phyloP scores from a whole-genome alignment of 2,329 filamentous ascomycete species.

The Pseudogymnoascus sp. region DNA sequence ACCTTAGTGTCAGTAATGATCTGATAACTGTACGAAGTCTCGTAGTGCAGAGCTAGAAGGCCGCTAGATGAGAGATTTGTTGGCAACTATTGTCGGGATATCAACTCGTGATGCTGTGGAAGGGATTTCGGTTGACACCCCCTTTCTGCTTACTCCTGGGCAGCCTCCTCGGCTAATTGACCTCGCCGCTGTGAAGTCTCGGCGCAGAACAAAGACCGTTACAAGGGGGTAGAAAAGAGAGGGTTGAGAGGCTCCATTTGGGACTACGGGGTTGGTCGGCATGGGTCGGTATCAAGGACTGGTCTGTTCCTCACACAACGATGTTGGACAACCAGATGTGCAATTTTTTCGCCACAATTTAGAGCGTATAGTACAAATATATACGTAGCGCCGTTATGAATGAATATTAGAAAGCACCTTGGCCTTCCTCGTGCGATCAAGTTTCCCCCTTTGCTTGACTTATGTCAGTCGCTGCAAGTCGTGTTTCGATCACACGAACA shows the following conservation, averaged over 20 bases:
- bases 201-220: neutral
- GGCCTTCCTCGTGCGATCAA: neutral
- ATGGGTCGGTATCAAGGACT: neutral
- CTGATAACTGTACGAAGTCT: neutral
- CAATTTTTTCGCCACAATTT: neutral
- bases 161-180: neutral
- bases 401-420: neutral
- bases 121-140: neutral
- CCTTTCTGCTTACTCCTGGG: neutral
- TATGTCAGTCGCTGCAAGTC: neutral
- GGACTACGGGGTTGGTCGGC: neutral
- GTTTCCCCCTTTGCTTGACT: neutral
- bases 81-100: neutral
- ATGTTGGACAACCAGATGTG: neutral
- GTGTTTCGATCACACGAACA: slow-evolving; percentile 53
- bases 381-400: neutral
- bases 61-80: neutral
- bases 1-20: neutral
- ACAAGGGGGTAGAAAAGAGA: neutral
- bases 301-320: neutral
- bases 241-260: neutral
- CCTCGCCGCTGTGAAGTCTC: neutral
- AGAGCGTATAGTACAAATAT: slow-evolving; percentile 3
- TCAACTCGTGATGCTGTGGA: neutral
- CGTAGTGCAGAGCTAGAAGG: neutral